Evolutionary conservation across 345 rosid species (phyloP), one percentile per base, ranked within the genome.

Genomic region (Salix viminalis): DNA sequence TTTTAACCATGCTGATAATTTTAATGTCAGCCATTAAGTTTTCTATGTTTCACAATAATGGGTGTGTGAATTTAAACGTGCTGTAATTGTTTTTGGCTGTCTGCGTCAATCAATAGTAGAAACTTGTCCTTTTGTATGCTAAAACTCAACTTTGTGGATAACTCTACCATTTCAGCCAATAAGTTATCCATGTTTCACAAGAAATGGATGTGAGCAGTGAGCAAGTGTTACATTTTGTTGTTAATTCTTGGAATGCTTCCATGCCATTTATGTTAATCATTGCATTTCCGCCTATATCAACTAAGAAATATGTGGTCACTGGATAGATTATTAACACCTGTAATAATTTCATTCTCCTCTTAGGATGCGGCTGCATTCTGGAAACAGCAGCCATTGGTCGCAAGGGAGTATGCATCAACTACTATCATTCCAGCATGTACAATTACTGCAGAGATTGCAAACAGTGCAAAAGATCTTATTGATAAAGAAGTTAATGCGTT

Each of bases 351-450:
- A 42, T 84, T 72, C 64, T 24, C 26, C 80, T 76, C 80, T 73
- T 78, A 94, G 97, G 95, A 92, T 88, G 97, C 97, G 28, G 86
- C 91, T 75, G 84, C 88, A 76, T 92, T 89, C 84, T 92, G 98
- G 97, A 86, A 88, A 87, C 97, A 89, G 81, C 98, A 94, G 80
- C 97, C 97, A 69, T 64, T 91, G 79, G 90, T 88, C 76, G 95
- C 97, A 28, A 85, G 94, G 86, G 97, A 92, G 83, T 91, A 84
- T 83, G 97, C 97, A 67, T 83, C 92, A 82, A 88, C 87, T 85
- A 89, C 97, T 67, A 87, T 94, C 67, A 91, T 92, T 79, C 98
- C 97, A 39, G 97, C 92, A 64, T 90, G 97, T 80, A 81, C 83
- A 67, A 79, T 87, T 77, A 95, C 91, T 84, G 86, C 82, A 34